Conservation (phyloP, 306 rosid species). For the Urtica urens region DNA sequence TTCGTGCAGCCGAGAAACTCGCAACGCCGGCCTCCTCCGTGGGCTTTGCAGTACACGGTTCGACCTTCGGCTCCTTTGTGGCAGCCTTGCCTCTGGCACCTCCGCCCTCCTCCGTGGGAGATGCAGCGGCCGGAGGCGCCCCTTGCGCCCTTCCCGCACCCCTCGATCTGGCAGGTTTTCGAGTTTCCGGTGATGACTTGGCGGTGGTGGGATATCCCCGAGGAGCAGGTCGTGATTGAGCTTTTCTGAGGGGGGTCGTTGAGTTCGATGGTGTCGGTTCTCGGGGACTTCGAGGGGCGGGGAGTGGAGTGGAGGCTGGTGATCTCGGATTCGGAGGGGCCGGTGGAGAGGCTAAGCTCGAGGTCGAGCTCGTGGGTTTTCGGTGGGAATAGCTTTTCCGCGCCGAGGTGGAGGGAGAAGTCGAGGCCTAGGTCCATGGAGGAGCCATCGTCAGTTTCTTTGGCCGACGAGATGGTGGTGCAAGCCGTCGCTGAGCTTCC, state of each 20-base stretch:
- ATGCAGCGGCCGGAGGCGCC: slow-evolving; percentile 95
- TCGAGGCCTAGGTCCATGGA: slow-evolving; percentile 72
- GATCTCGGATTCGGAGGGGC: slow-evolving; percentile 59
- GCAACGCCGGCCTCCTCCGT: slow-evolving; percentile 96
- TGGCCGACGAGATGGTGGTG: slow-evolving; percentile 74
- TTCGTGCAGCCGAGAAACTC: slow-evolving; percentile 89
- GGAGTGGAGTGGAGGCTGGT: slow-evolving; percentile 38
- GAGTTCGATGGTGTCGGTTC: slow-evolving; percentile 22
- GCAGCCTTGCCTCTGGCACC: slow-evolving; percentile 90
- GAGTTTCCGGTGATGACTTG: slow-evolving; percentile 45
- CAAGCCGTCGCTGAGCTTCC: slow-evolving; percentile 82
- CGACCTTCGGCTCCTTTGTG: slow-evolving; percentile 96
- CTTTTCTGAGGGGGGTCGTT: slow-evolving; percentile 44
- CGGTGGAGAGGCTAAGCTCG: slow-evolving; percentile 74
- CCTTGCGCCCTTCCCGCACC: slow-evolving; percentile 93
- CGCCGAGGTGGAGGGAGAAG: slow-evolving; percentile 57
- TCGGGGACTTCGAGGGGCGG: slow-evolving; percentile 28
- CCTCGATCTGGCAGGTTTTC: slow-evolving; percentile 73
- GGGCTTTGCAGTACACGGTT: slow-evolving; percentile 93
- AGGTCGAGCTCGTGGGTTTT: slow-evolving; percentile 48
- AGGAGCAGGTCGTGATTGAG: slow-evolving; percentile 71
- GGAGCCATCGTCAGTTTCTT: slow-evolving; percentile 81
- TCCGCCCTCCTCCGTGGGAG: slow-evolving; percentile 92
- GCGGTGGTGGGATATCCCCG: slow-evolving; percentile 50
- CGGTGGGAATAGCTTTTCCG: slow-evolving; percentile 45